These are phyloP conservation scores for Ilex paraguariensis DNA, from an alignment of 305 asterid genomes.

Conservation along the genomic window DNA sequence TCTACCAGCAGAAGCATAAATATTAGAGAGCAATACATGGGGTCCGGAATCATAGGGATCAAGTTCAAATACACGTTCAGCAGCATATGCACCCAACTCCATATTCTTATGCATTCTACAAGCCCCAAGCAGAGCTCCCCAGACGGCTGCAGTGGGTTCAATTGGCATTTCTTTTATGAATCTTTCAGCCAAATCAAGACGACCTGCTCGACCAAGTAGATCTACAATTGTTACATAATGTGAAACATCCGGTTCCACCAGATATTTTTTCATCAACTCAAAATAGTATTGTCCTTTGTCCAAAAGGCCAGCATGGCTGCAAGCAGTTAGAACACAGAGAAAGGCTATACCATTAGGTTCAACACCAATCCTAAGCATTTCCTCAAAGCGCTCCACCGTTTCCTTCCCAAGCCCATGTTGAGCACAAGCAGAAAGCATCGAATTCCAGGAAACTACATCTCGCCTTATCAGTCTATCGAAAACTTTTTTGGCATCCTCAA, in stretches of 20 bases:
- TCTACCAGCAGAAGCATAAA: conserved; percentile 78
- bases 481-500: conserved; percentile 66
- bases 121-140: conserved; percentile 94
- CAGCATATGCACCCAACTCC: conserved; percentile 74
- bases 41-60: conserved; percentile 87
- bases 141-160: conserved; percentile 55
- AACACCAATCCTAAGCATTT: conserved; percentile 46
- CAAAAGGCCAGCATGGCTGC: conserved; percentile 81
- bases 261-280: conserved; percentile 54
- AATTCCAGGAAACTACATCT: conserved; percentile 82
- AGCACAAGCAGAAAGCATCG: conserved; percentile 82
- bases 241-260: conserved; percentile 48
- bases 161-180: conserved; percentile 61
- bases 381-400: conserved; percentile 54
- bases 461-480: conserved; percentile 48
- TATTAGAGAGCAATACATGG: conserved; percentile 64
- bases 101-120: conserved; percentile 74
- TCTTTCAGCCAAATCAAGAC: conserved; percentile 49
- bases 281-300: conserved; percentile 66
- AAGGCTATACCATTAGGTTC: conserved; percentile 63
- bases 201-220: conserved; percentile 79
- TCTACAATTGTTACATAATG: conserved; percentile 68
- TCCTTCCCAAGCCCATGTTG: conserved; percentile 79
- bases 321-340: conserved; percentile 70
- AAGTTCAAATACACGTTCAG: conserved; percentile 72